A percentile compares a stretch with the other conserved stretches of the same genome.
Conservation (phyloP, 768 basidiomycete genomes). For the Porpolomopsis calyptriformis region DNA sequence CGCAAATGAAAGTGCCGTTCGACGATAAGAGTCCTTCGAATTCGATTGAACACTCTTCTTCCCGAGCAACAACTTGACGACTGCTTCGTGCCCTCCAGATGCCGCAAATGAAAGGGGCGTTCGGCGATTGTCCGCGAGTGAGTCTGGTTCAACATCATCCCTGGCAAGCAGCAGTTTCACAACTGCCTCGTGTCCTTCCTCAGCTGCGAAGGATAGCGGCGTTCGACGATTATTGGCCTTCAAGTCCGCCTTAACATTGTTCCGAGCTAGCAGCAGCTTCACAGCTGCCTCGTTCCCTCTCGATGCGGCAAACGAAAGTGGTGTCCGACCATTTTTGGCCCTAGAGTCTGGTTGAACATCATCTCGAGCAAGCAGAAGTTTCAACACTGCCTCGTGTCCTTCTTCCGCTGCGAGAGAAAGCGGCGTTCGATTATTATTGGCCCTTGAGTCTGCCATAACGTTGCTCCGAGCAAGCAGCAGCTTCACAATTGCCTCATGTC, state of each 20-base stretch:
- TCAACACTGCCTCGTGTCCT: conserved; percentile 6
- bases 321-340: background rate
- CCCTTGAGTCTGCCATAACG: background rate
- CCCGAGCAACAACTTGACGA: background rate
- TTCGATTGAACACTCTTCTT: background rate
- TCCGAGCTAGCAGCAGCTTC: background rate
- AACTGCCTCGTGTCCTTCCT: too few species aligned
- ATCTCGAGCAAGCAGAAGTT: conserved; percentile 1
- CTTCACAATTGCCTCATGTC: background rate
- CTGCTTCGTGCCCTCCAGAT: conserved; percentile 64
- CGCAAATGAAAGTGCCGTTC: background rate
- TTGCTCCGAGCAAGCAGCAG: too few species aligned
- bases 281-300: background rate
- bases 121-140: too few species aligned
- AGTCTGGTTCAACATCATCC: too few species aligned
- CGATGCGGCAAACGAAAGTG: background rate
- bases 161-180: too few species aligned
- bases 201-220: too few species aligned
- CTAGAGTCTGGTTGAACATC: conserved; percentile 3
- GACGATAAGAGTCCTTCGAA: background rate
- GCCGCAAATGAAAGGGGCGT: conserved; percentile 88
- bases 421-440: background rate
- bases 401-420: conserved; percentile 3
- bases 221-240: conserved; percentile 59
- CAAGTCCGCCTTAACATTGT: conserved; percentile 56